Percentiles rank a stretch among this genome's conserved stretches.
Evolutionary conservation across 208 protist genomes (phyloP).

Genomic region (Trypanosoma scelopori): DNA sequence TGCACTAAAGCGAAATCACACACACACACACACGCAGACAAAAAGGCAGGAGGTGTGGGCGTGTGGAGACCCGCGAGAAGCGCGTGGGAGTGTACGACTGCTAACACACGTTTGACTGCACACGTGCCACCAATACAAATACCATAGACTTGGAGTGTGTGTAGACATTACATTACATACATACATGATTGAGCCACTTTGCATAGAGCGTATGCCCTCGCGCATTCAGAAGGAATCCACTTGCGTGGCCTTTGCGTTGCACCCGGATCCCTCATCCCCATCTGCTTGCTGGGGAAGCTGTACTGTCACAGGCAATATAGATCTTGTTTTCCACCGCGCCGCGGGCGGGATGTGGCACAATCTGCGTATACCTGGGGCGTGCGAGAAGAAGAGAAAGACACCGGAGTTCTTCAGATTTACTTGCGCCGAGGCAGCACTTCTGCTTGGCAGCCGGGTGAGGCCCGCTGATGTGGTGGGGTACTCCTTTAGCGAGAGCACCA

Average conservation of each 20-base stretch:
- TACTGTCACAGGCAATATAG: conserved; percentile 14
- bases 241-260: conserved; percentile 20
- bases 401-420: conserved; percentile 27
- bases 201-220: conserved; percentile 27
- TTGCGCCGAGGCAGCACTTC: conserved; percentile 4
- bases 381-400: conserved; percentile 22
- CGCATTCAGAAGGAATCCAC: conserved; percentile 13
- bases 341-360: not conserved
- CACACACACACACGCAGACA: no score
- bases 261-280: conserved; percentile 5
- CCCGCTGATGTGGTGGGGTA: conserved; percentile 9
- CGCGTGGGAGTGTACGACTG: no score
- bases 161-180: not conserved
- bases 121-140: not conserved
- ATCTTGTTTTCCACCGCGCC: conserved; percentile 22
- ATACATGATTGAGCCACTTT: conserved; percentile 26
- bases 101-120: no score
- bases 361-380: conserved; percentile 13
- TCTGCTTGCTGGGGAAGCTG: conserved; percentile 17
- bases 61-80: no score
- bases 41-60: no score
- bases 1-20: no score
- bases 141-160: not conserved
- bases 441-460: not conserved
- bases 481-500: conserved; percentile 18